Evolutionary conservation across 352 stramenopile species (phyloP).

Genomic region (Discostella stelligera): DNA sequence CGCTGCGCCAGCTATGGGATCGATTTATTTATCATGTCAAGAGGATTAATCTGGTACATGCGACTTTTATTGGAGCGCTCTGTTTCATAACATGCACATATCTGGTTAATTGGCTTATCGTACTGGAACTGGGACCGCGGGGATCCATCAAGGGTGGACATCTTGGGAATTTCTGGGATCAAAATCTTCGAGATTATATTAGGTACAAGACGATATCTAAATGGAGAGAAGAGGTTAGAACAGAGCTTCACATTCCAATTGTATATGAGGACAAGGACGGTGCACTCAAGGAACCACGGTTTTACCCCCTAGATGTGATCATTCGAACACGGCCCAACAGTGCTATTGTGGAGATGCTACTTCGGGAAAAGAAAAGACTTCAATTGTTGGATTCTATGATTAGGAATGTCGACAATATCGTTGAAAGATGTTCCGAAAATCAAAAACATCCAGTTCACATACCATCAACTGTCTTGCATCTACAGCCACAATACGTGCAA

Average conservation of each 20-base stretch:
- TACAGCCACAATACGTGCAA: conserved; percentile 22
- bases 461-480: conserved; percentile 24
- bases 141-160: conserved; percentile 45
- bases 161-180: conserved; percentile 36
- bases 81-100: conserved; percentile 5
- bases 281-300: conserved; percentile 25
- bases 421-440: conserved; percentile 11
- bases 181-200: conserved; percentile 41
- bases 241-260: conserved; percentile 39
- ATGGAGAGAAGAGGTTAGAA: conserved; percentile 36
- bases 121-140: conserved; percentile 18
- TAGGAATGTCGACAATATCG: conserved; percentile 6
- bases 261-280: conserved; percentile 29
- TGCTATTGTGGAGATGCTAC: conserved; percentile 47
- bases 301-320: conserved; percentile 25
- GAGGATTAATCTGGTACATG: conserved; percentile 14
- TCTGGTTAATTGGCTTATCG: conserved; percentile 8
- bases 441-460: conserved; percentile 11
- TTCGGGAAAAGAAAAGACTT: conserved; percentile 32
- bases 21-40: conserved; percentile 19
- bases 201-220: conserved; percentile 43
- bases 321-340: conserved; percentile 38
- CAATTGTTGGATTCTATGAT: conserved; percentile 18
- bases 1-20: conserved; percentile 7
- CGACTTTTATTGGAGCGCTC: conserved; percentile 14